phyloP scores from a whole-genome alignment of 176 grass and related monocot genomes.

The Panicum miliaceum region DNA sequence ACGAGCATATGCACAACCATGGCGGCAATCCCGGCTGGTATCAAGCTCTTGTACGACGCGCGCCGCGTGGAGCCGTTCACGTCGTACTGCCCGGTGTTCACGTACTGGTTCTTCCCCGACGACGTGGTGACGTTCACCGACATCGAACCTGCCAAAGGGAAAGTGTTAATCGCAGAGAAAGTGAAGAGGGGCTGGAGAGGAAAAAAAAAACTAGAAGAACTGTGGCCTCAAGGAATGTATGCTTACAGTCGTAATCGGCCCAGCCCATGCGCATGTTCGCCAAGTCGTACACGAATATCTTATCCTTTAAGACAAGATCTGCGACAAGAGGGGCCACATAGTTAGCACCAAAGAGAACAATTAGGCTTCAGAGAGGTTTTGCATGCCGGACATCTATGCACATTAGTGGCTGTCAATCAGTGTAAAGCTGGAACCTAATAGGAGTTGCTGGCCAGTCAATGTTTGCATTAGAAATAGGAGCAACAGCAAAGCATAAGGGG shows the following conservation, averaged over 20 bases:
- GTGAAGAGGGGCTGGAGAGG: not conserved
- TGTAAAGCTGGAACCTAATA: not conserved
- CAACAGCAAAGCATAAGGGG: not conserved
- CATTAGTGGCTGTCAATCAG: not conserved
- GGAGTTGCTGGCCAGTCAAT: conserved; percentile 7
- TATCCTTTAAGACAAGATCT: conserved; percentile 98
- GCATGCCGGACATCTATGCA: conserved; percentile 7
- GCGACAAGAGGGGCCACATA: conserved; percentile 2
- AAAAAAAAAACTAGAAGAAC: not conserved
- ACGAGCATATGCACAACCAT: conserved; percentile 55
- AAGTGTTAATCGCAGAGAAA: not conserved
- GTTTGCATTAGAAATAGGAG: not conserved
- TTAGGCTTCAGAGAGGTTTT: not conserved
- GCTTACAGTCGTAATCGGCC: conserved; percentile 92
- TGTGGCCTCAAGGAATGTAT: not conserved
- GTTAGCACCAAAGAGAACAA: conserved; percentile 37
- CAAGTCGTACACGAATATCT: conserved; percentile 97
- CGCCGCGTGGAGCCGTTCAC: conserved; percentile 45
- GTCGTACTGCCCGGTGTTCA: conserved; percentile 70
- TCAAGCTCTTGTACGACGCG: conserved; percentile 24
- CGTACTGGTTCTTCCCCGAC: conserved; percentile 79
- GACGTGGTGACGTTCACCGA: conserved; percentile 83
- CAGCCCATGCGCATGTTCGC: conserved; percentile 89
- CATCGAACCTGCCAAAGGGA: conserved; percentile 58
- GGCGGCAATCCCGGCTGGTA: conserved; percentile 28